Evolutionary conservation across 768 basidiomycete genomes (phyloP), one percentile per base, ranked within the genome.

Genomic region (Rhodosporidiobolus odoratus): DNA sequence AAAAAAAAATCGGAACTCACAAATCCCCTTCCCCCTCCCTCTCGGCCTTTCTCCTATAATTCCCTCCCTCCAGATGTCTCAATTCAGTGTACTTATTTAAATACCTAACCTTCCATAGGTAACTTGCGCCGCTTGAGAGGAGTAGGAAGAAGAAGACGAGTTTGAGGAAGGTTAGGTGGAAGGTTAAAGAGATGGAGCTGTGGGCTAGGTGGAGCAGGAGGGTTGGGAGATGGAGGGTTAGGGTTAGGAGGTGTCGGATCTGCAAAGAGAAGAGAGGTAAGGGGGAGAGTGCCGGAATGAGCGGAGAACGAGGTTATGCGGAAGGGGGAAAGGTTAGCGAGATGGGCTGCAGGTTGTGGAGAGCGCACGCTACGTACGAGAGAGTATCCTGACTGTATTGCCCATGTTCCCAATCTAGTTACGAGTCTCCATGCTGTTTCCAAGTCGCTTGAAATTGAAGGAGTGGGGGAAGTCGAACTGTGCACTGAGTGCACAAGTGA

Each of bases 111-210:
- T 82, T 82, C 65, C 92, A 87, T 68, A 95, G 88, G 84, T 89
- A 89, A 76, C 93, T 90, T 79, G 90, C 89, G 27, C 91, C 78
- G 12, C 84, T 87, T 57, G 89, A 82, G 4, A 84, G 83, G 6
- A 87, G 86, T 25, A 87, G 82, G 21, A 83, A 80, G 73, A 92
- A 90, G 16, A 95, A 83, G 70, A 89, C 83, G 74, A 97, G 88
- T 52, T 89, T 90, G 85, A 91, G 92, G 80, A 96, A 96, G 75
- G 91, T 91, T 56, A 98, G 85, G 87, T 94, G 78, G 40, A 79
- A 78, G 50, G 79, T 80, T 56, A 80, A 63, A 16, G 78, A 57
- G 1, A 47, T 56, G 16, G 64, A 65, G 64, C 48, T 57, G 64
- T 65, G 64, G 4, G 58, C 8, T 32, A 56, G 54, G 43, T 15